Conservation (phyloP, 1,139 yeast genomes). For the Pichia sp. region DNA sequence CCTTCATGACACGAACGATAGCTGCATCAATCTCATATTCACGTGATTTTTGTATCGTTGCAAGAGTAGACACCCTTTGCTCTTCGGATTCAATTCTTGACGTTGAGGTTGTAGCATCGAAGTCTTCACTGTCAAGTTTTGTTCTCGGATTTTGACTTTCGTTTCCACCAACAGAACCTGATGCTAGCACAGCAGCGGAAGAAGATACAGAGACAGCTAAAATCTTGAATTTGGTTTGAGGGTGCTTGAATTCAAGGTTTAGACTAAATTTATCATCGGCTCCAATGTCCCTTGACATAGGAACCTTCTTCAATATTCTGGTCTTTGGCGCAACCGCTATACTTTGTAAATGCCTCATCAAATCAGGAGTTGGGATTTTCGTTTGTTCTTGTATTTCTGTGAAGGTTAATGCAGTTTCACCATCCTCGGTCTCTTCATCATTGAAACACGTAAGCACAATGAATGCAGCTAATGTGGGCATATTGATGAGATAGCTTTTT, state of each 20-base stretch:
- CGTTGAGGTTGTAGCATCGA: conserved; percentile 36
- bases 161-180: not conserved
- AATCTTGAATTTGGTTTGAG: conserved; percentile 68
- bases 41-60: conserved; percentile 38
- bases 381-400: conserved; percentile 61
- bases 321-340: conserved; percentile 81
- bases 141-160: not conserved
- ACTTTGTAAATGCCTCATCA: conserved; percentile 73
- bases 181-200: conserved; percentile 1
- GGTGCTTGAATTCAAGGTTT: conserved; percentile 65
- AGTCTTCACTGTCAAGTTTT: conserved; percentile 2
- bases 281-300: conserved; percentile 67
- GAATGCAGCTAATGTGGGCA: conserved; percentile 76
- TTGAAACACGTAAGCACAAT: conserved; percentile 63
- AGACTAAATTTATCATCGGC: conserved; percentile 58
- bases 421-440: conserved; percentile 38
- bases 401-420: conserved; percentile 36
- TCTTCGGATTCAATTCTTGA: conserved; percentile 32
- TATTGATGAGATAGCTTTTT: conserved; percentile 68
- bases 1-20: conserved; percentile 80
- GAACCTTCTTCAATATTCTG: conserved; percentile 61
- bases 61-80: conserved; percentile 36
- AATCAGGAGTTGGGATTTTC: conserved; percentile 63
- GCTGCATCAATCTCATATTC: conserved; percentile 77
- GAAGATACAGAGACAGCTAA: conserved; percentile 51